These are phyloP conservation scores for Oxytropis ochrocephala DNA, from an alignment of 306 rosid genomes.

Conservation along the genomic window DNA sequence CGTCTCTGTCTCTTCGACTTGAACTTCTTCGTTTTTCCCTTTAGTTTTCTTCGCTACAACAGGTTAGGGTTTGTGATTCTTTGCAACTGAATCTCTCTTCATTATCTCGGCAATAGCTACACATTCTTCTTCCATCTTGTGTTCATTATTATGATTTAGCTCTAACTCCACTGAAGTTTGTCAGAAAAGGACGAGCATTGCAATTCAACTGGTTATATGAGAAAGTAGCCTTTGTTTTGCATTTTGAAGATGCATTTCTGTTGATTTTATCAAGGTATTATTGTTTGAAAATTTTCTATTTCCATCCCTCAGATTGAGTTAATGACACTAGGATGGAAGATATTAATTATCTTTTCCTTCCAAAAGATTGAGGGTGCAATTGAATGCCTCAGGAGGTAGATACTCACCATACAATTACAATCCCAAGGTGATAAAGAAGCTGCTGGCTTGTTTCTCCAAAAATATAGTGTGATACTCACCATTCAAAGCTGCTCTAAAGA, in stretches of 20 bases:
- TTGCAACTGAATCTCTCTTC: no score
- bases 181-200: slow-evolving; percentile 92
- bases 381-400: slow-evolving; percentile 78
- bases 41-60: no score
- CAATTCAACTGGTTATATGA: slow-evolving; percentile 90
- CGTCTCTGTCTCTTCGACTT: no score
- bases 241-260: slow-evolving; percentile 53
- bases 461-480: slow-evolving; percentile 52
- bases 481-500: slow-evolving; percentile 49
- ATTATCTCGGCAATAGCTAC: no score
- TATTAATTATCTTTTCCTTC: slow-evolving; percentile 1
- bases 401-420: slow-evolving; percentile 88
- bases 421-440: slow-evolving; percentile 85
- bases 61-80: no score
- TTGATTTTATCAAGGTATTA: slow-evolving; percentile 77
- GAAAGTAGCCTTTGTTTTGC: slow-evolving; percentile 70
- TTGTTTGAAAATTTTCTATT: slow-evolving; percentile 9
- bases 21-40: no score
- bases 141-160: slow-evolving; percentile 15
- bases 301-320: background rate
- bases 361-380: slow-evolving; percentile 73
- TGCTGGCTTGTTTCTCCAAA: slow-evolving; percentile 66
- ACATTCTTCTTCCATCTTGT: slow-evolving; percentile 10
- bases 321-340: background rate
- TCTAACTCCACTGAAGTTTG: slow-evolving; percentile 23